Conservation (phyloP, 129 eudicot species). For the Helianthus tuberosus region DNA sequence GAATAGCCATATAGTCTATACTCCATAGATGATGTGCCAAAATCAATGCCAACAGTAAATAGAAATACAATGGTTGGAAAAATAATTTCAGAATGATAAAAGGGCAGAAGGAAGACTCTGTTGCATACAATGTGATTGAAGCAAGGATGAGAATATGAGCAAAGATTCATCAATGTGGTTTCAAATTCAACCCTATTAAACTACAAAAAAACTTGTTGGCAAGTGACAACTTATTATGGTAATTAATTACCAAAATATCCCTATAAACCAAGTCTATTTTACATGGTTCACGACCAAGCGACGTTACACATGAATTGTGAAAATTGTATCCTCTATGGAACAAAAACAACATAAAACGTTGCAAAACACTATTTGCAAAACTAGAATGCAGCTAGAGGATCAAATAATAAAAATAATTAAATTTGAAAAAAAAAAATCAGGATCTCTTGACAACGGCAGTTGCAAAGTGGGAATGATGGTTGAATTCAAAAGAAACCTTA, state of each 20-base stretch:
- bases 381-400: slow-evolving; percentile 27
- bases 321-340: slow-evolving; percentile 27
- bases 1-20: too few relatives aligned
- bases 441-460: slow-evolving; percentile 88
- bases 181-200: neutral
- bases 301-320: slow-evolving; percentile 23
- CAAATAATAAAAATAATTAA: slow-evolving; percentile 34
- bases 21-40: too few relatives aligned
- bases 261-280: slow-evolving; percentile 32
- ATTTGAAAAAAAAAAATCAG: slow-evolving; percentile 49
- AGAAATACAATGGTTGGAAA: neutral
- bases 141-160: slow-evolving; percentile 7
- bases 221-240: slow-evolving; percentile 14
- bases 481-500: slow-evolving; percentile 77
- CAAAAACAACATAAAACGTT: slow-evolving; percentile 29
- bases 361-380: slow-evolving; percentile 37
- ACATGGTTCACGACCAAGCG: slow-evolving; percentile 22
- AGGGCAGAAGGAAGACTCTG: neutral
- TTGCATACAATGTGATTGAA: neutral
- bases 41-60: too few relatives aligned
- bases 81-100: neutral
- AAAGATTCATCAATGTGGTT: neutral
- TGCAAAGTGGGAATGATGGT: slow-evolving; percentile 80
- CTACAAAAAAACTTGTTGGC: neutral
- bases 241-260: slow-evolving; percentile 22